Evolutionary conservation across 1,139 yeast genomes (phyloP), one percentile per base, ranked within the genome.

Genomic region (Suhomyces terraborum): DNA sequence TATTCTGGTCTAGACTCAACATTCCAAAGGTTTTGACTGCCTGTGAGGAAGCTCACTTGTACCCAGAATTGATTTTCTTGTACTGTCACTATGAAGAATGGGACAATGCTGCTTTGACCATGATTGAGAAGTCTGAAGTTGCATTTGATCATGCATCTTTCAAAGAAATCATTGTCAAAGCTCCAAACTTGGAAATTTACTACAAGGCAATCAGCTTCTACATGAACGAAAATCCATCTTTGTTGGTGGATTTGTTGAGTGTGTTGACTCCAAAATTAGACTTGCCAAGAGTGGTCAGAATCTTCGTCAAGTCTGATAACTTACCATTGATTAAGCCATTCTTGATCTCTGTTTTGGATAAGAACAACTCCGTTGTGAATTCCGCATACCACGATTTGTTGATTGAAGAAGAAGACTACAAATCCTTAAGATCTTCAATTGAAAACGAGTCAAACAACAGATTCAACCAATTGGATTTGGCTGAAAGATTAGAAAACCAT

Each of bases 81-180:
- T 91, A 93, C 71, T 91, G 97, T 61, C 99, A 93, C 66, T 93
- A 93, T 63, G 98, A 93, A 64, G 98, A 94, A 72, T 94, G 97
- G 96, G 99, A 94, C 67, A 93, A 93, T 64, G 98, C 98, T 48
- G 93, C 97, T 31, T 77, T 93, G 64, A 84, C 97, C n/a, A 88
- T 93, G 93, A 93, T 93, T 74, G 96, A 93, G 64, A 89, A 82
- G 62, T 84, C 96, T 4, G 89, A 94, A 48, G 87, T 86, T 55
- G 93, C 96, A 13, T 91, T 93, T 61, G 98, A 94, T 55, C 98
- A 93, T 64, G 70, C 82, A 29, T 86, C 95, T 36, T 93, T 94
- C 76, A 93, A 93, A 73, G 98, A 93, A 62, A 83, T 93, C 43
- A 75, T 94, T 53, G 96, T 88, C 51, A 93, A 93, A 75, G 97